Evolutionary conservation across 2,329 filamentous ascomycete species (phyloP).

Genomic region (Aureobasidium sp.): DNA sequence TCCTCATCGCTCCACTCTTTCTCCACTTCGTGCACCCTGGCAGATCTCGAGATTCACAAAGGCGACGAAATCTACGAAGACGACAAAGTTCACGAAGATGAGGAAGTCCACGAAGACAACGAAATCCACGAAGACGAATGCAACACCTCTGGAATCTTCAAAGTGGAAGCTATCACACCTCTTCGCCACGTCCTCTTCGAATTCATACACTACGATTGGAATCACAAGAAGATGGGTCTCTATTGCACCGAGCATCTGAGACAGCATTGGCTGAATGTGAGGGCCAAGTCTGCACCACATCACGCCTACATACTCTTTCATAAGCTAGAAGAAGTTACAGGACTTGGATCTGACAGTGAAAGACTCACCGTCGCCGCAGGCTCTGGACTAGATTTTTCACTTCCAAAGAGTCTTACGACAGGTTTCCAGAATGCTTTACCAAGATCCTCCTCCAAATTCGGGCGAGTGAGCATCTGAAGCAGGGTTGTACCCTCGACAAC

Average conservation of each 20-base stretch:
- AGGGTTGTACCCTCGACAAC: not conserved
- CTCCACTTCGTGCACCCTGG: too few species aligned
- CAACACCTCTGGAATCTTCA: not conserved
- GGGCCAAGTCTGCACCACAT: not conserved
- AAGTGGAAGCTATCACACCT: not conserved
- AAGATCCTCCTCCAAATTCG: too few species aligned
- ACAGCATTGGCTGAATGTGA: not conserved
- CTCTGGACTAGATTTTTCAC: too few species aligned
- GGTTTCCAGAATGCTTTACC: too few species aligned
- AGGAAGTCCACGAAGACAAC: not conserved
- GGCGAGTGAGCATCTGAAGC: not conserved
- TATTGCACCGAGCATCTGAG: not conserved
- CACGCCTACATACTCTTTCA: not conserved
- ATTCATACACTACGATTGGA: not conserved
- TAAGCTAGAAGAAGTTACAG: not conserved
- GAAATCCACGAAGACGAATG: too few species aligned
- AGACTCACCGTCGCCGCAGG: too few species aligned
- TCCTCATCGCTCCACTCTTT: too few species aligned
- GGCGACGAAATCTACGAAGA: not conserved
- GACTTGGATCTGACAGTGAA: not conserved
- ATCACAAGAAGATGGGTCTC: not conserved
- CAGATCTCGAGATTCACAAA: not conserved
- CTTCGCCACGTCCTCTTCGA: not conserved
- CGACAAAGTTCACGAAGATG: too few species aligned
- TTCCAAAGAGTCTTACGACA: too few species aligned